Evolutionary conservation across 2,329 filamentous ascomycete species (phyloP), one percentile per base, ranked within the genome.

Genomic region (Gyromitra esculenta): DNA sequence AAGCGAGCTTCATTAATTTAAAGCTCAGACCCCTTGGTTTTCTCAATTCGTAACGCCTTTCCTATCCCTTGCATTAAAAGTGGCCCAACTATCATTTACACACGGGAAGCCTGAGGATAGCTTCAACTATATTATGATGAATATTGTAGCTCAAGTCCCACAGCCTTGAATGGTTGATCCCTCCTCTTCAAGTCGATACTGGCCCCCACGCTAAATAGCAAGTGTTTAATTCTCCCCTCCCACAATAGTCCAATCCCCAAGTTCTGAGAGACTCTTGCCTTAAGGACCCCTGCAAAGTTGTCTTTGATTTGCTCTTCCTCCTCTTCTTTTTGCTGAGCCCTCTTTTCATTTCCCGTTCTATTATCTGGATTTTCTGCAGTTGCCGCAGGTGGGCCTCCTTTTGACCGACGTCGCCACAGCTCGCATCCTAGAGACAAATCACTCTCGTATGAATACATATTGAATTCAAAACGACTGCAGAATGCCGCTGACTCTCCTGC

Each of bases 401-500:
- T 82, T 18, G 85, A 84, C 77, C 86, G 86, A 81, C 89, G 91
- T 81, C 92, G 90, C 95, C 96, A 99, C 56, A 98, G 86, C 85
- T 99, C 96, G 85, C 93, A 92, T 13, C 96, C 96, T 31, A 98
- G 88, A 35, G 94, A 91, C 86, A 97, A 91, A 75, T 96, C 92
- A 82, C 93, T 97, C 85, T 99, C 96, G 85, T 97, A 99, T 82
- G 93, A 97, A 84, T 97, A 98, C 64, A 97, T 92, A 82, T 99
- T 99, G 85, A 99, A 99, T 82, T 96, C 94, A 85, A 98, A 95
- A 64, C 92, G 90, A 25, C 94, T 96, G 79, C 94, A 96, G 64
- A 99, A 88, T 9, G 93, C 92, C 80, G 97, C 89, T 81, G 93
- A 90, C 43, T 89, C 89, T 1, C 93, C 93, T 1, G 95, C 95